These are phyloP conservation scores for Pseudomassariella vexata DNA, from an alignment of 2,329 filamentous ascomycete species.

Conservation along the genomic window DNA sequence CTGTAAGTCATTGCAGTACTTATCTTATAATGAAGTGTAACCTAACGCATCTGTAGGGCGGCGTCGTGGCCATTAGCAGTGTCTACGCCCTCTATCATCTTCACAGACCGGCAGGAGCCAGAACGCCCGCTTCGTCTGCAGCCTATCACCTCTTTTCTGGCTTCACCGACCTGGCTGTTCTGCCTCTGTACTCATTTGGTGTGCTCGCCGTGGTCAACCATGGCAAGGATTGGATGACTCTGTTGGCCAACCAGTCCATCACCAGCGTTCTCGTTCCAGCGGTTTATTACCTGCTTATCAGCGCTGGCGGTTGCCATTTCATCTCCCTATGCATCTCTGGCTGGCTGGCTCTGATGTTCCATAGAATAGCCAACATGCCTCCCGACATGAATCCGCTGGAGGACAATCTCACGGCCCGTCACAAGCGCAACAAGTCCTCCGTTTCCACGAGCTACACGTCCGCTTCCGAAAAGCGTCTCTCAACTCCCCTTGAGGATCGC, in stretches of 20 bases:
- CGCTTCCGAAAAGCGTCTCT: constrained; percentile 50
- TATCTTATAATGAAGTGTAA: no score
- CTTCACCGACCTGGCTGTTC: constrained; percentile 58
- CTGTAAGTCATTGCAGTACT: no score
- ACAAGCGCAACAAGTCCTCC: constrained; percentile 69
- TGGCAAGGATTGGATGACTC: constrained; percentile 56
- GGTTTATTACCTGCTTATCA: constrained; percentile 63
- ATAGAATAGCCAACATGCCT: constrained; percentile 73
- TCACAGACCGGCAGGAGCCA: constrained; percentile 59
- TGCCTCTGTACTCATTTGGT: constrained; percentile 53
- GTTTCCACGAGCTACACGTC: constrained; percentile 38
- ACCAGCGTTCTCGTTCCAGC: constrained; percentile 57
- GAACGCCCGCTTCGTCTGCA: constrained; percentile 73
- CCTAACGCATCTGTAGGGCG: constrained; percentile 64
- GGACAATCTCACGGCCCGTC: constrained; percentile 73
- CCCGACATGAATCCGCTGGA: constrained; percentile 96
- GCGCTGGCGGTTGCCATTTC: constrained; percentile 62
- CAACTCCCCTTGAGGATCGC: constrained; percentile 35
- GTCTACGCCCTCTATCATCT: constrained; percentile 80
- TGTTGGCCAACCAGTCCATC: constrained; percentile 53
- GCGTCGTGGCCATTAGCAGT: constrained; percentile 65
- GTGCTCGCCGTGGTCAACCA: constrained; percentile 40
- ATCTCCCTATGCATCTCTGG: constrained; percentile 65
- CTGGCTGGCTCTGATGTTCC: constrained; percentile 74
- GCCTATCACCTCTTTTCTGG: constrained; percentile 85